Evolutionary conservation across 805 yeast genomes (phyloP), one percentile per base, ranked within the genome.

Genomic region (Lipomyces oligophaga): DNA sequence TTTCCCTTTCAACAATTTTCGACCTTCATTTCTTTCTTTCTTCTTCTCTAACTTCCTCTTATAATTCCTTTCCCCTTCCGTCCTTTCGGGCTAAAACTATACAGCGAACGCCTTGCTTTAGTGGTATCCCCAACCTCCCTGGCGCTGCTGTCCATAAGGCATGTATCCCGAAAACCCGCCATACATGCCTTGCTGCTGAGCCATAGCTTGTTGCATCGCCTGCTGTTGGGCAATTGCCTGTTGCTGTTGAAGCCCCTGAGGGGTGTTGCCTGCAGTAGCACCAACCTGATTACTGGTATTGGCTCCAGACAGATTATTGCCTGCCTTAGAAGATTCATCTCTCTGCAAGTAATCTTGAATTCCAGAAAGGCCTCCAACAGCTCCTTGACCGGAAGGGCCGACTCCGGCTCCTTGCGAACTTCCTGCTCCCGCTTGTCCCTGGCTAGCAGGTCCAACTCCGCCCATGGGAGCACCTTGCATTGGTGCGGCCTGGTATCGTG

Each of bases 331-430:
- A 15, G 36, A 32, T 32, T 52, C 58, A 10, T 52, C 57, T 18
- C 47, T 42, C 35, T 52, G 58, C 49, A 54, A 28, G 36, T 52
- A 54, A 38, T 54, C 58, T n/a, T 54, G 57, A 21, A 54, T 54
- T 13, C 55, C 55, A 19, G 57, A 51, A 22, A 54, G 45, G 11
- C 52, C 44, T 20, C 55, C 38, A 22, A 45, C 43, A 37, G 52
- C 33, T 34, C 34, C 43, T 32, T 38, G 37, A n/a, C n/a, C n/a
- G n/a, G n/a, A n/a, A n/a, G n/a, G n/a, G n/a, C n/a, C n/a, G n/a
- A n/a, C n/a, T n/a, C n/a, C n/a, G n/a, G n/a, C n/a, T n/a, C n/a
- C n/a, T n/a, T n/a, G n/a, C n/a, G n/a, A n/a, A n/a, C n/a, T n/a
- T 16, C 45, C 42, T 15, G 34, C 35, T 5, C n/a, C 30, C 41